phyloP scores from a whole-genome alignment of 805 yeast species.

The Cyberlindnera amylophila region DNA sequence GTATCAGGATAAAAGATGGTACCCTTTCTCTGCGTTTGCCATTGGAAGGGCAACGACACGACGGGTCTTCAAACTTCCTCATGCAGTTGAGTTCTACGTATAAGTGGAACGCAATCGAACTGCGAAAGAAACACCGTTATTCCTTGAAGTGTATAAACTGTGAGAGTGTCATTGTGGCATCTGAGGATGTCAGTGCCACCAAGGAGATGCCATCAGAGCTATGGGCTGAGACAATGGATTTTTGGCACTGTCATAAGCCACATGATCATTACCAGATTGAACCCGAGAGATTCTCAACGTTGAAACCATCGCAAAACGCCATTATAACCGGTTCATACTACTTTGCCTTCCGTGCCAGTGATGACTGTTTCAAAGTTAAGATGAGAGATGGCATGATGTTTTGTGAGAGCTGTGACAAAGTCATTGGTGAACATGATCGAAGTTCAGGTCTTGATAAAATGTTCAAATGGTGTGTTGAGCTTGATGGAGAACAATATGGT shows the following conservation, averaged over 20 bases:
- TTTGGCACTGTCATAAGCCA: conserved; percentile 96
- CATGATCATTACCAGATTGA: conserved; percentile 17
- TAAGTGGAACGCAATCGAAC: conserved; percentile 43
- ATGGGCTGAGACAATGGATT: conserved; percentile 95
- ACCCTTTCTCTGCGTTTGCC: conserved; percentile 17
- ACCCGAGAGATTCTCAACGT: conserved; percentile 36
- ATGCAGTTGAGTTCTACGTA: conserved; percentile 23
- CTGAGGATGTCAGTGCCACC: conserved; percentile 32
- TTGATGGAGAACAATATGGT: conserved; percentile 34
- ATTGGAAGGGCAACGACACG: neutral
- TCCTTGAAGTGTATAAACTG: conserved; percentile 34
- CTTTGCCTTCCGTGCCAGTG: conserved; percentile 27
- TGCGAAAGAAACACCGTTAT: conserved; percentile 30
- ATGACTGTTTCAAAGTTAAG: conserved; percentile 2
- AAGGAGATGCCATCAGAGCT: conserved; percentile 82
- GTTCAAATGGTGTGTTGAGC: conserved; percentile 53
- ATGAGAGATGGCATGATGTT: conserved; percentile 12
- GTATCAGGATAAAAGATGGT: conserved; percentile 4
- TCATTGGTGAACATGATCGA: conserved; percentile 40
- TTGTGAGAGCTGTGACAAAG: conserved; percentile 37
- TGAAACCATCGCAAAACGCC: conserved; percentile 40
- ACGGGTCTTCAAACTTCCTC: conserved; percentile 21
- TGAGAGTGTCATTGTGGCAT: conserved; percentile 27
- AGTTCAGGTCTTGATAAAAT: conserved; percentile 34
- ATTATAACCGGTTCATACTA: conserved; percentile 58